Conservation (phyloP, 768 basidiomycete genomes). For the Lentinula aciculospora region DNA sequence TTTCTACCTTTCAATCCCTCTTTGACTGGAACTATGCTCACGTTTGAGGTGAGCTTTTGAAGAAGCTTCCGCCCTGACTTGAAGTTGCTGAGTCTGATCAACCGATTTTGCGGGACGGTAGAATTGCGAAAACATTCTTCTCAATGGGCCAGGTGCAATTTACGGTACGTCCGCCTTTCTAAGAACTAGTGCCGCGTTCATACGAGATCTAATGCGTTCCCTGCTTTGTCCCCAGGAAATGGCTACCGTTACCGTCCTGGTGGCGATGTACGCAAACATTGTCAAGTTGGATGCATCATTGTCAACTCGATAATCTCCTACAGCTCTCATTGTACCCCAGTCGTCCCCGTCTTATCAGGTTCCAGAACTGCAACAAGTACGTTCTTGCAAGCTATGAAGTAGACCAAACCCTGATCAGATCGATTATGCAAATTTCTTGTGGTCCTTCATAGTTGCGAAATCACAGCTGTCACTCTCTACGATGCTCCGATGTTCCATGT, state of each 20-base stretch:
- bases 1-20: conserved; percentile 14
- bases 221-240: conserved; percentile 13
- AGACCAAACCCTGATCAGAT: no score
- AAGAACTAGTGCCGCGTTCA: not conserved
- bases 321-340: conserved; percentile 15
- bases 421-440: no score
- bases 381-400: not conserved
- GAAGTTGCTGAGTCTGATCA: no score
- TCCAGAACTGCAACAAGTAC: conserved; percentile 19
- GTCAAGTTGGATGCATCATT: no score
- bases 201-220: not conserved
- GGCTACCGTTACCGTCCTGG: conserved; percentile 18
- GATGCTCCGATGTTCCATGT: conserved; percentile 20
- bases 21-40: conserved; percentile 19
- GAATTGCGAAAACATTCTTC: conserved; percentile 16
- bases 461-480: conserved; percentile 14
- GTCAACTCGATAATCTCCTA: not conserved
- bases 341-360: conserved; percentile 20
- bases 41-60: conserved; percentile 13
- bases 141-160: conserved; percentile 18
- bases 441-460: conserved; percentile 12
- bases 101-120: not conserved
- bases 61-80: not conserved
- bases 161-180: conserved; percentile 1
- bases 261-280: conserved; percentile 11